Base-by-base conservation (phyloP, 805 yeast species). In the Suhomyces sp. region DNA sequence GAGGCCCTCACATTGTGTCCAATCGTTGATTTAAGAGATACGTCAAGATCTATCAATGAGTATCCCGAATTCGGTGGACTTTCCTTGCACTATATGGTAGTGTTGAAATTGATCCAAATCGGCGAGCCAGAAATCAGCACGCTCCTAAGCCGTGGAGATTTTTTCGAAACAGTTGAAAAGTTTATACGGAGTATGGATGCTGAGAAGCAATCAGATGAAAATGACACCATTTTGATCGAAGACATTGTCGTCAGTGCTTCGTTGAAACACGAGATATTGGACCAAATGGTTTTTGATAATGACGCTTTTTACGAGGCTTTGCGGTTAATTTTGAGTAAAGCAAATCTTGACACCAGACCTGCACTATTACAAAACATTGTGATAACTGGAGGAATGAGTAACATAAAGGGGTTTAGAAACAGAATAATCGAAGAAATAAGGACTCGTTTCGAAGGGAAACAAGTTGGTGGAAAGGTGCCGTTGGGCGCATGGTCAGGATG, bases 401-500 rank as follows among this genome's bases (percentile, higher is more conserved):
- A 55, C 19, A 61, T 68, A 2, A 65, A 64, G 1, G 67, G 70
- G 1, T 57, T 69, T 45, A 61, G 57, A 51, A 3, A 47, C 3
- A 50, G 60, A 31, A 20, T 67, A 1, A 2, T 63, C 4, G 49
- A 56, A 12, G 57, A 54, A 33, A 27, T 65, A 1, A 43, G 43
- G 12, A 3, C 39, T 19, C 33, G 39, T 15, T 19, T 29, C n/a
- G 12, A n/a, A 8, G 33, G 29, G 17, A 46, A 35, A n/a, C 19
- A 35, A 1, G 40, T 47, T 8, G 6, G 10, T 1, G 50, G 50
- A 12, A 27, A 47, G 8, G 15, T 47, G n/a, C 41, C 64, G 3
- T 54, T 69, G 12, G 73, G 74, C 1, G 52, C 67, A 2, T 71
- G 74, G 74, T 53, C 60, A 7, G 72, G 72, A 3, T 60, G 65